Evolutionary conservation across 495 filamentous ascomycete species (phyloP).

Genomic region (Immersiella caudata): DNA sequence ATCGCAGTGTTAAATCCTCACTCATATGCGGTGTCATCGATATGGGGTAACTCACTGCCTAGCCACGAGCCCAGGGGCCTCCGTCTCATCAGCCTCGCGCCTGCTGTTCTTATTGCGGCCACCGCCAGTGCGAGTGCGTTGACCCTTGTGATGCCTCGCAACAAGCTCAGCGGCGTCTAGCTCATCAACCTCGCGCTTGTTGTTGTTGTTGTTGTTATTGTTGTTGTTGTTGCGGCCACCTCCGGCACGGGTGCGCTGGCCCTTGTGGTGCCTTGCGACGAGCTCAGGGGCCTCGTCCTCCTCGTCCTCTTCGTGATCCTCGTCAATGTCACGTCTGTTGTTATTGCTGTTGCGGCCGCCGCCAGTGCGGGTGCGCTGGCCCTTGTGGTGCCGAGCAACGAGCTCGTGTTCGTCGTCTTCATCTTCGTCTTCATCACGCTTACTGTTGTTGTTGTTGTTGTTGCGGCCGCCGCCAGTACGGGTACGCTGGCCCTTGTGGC

Average conservation of each 20-base stretch:
- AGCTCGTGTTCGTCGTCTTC: constrained; percentile 20
- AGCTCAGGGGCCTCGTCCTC: background rate
- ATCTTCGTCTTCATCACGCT: constrained; percentile 10
- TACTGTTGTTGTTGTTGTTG: background rate
- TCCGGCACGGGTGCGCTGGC: constrained; percentile 23
- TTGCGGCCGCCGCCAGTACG: background rate
- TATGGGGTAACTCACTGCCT: background rate
- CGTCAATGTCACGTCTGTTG: constrained; percentile 22
- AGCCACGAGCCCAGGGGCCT: constrained; percentile 1
- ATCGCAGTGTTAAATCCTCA: background rate
- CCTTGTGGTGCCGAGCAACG: constrained; percentile 26
- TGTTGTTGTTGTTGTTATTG: constrained; percentile 16
- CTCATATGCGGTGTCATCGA: background rate
- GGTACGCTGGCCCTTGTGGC: constrained; percentile 4
- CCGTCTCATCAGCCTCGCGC: constrained; percentile 4
- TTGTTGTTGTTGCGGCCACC: constrained; percentile 9
- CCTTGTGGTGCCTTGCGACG: constrained; percentile 33
- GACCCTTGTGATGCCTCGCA: constrained; percentile 23
- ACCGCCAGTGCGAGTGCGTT: constrained; percentile 21
- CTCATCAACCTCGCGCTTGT: constrained; percentile 16
- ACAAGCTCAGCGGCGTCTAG: constrained; percentile 19
- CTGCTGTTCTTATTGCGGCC: constrained; percentile 15
- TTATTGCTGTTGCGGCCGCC: background rate
- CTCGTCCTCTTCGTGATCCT: background rate
- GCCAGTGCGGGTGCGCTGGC: constrained; percentile 3